Base-by-base conservation (phyloP, 2,329 filamentous ascomycete genomes). In the Apiospora sp. region DNA sequence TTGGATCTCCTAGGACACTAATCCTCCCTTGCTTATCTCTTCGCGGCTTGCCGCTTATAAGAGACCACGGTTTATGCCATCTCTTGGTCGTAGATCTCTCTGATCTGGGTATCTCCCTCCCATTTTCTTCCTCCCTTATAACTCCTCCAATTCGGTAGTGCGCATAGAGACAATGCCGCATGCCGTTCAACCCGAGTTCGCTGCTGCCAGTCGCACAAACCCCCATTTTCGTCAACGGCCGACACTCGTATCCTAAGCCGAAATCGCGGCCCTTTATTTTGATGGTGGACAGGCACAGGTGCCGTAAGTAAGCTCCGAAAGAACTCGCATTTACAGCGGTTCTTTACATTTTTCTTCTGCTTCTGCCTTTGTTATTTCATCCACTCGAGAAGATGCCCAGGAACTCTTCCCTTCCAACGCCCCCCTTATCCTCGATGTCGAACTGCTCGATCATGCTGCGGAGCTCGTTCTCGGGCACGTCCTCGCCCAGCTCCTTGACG, bases 401-500 rank as follows among this genome's bases (percentile, higher is more conserved):
- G 79, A 93, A 93, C 81, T 93, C 91, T 72, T 93, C 91, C 76
- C 90, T 86, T 75, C 89, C 90, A 10, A 93, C 91, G 71, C 89
- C 95, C 14, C 95, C 95, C 77, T 97, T 97, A 1, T 94, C 96
- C 80, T 97, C 94, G 75, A 98, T 88, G 85, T 99, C 96, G 85
- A 98, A 97, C 83, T 98, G 96, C 80, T 98, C 95, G 84, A 99
- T 96, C 96, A 99, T 99, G 75, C 95, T 95, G 77, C 91, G 88
- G 74, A 99, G 87, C 82, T 99, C 96, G 79, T 97, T 93, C 80
- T 99, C 96, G 77, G 96, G 94, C 77, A 99, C 87, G 16, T 94
- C 94, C 82, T 98, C 96, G 10, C 96, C 96, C 75, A 99, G 86
- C 82, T 98, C 96, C 78, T 94, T 90, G 72, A 96, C 95, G 37